Base-by-base conservation (phyloP, 176 grass and related monocot genomes). In the Rhynchospora pubera region DNA sequence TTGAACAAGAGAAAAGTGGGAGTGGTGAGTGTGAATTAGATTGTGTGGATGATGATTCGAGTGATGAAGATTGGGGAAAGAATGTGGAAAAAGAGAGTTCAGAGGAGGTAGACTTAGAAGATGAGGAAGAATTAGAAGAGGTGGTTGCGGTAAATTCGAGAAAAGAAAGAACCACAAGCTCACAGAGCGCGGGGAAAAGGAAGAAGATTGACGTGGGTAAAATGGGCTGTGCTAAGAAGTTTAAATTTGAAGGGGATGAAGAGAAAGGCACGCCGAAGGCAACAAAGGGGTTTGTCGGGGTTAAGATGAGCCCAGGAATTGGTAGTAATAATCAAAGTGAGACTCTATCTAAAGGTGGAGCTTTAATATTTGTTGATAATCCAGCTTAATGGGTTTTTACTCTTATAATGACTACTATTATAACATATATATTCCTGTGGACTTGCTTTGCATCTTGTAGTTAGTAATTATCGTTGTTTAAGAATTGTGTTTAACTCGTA, bases 11-110 rank as follows among this genome's bases (percentile, higher is more conserved):
- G 12, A 75, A 75, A 47, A 55, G 80, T 10, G 0, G 83, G 83
- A 68, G 85, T 65, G 10, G 87, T 57, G 9, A 59, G 15, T 81
- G 44, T 52, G 60, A 64, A 43, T 16, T 88, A 10, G 83, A 88
- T 77, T 71, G 43, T 7, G 86, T 57, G 5, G 64, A 62, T 57
- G 62, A 77, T 7, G 90, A 88, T 93, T 91, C 90, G 68, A 91
- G 79, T 4, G 87, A 89, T 43, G 89, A 94, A 22, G 92, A 98
- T 65, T 81, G 79, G 90, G 92, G 89, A 72, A 92, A 93, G 95
- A 90, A 86, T 84, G 85, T 21, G 80, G 80, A 82, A 44, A 83
- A 48, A 19, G 79, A 57, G 24, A 85, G 12, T 0, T 39, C 16
- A 1, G 90, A 97, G 39, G 91, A 93, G 72, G 90, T 92, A 79